Conservation (phyloP, 2,329 filamentous ascomycete genomes). For the Pyrenochaeta sp. region DNA sequence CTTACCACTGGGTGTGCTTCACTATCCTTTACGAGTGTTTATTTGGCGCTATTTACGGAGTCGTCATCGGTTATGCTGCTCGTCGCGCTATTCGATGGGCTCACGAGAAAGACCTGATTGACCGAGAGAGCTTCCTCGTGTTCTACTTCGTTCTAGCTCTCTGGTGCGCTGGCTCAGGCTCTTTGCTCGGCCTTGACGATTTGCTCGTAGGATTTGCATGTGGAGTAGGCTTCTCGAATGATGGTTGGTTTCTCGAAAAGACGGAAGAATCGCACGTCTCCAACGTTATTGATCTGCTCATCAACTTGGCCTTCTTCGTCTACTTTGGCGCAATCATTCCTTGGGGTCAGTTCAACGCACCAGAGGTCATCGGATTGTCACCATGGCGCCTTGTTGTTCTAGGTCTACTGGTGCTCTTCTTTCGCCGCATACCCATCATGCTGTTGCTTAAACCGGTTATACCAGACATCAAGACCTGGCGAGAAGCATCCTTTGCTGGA, state of each 20-base stretch:
- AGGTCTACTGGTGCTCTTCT: conserved; percentile 91
- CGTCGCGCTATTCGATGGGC: conserved; percentile 89
- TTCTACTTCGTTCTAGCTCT: conserved; percentile 98
- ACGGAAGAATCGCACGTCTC: conserved; percentile 98
- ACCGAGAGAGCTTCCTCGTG: conserved; percentile 95
- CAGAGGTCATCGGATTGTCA: conserved; percentile 71
- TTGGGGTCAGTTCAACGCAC: conserved; percentile 88
- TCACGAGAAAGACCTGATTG: conserved; percentile 85
- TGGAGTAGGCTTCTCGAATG: conserved; percentile 98
- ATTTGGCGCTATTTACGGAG: conserved; percentile 89
- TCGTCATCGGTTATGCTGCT: conserved; percentile 85
- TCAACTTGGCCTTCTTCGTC: conserved; percentile 98
- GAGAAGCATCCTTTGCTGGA: conserved; percentile 93
- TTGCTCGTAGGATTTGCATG: conserved; percentile 92
- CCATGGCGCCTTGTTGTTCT: conserved; percentile 95
- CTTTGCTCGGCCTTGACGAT: conserved; percentile 90
- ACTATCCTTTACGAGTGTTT: conserved; percentile 96
- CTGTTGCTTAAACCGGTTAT: conserved; percentile 88
- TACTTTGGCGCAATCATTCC: conserved; percentile 97
- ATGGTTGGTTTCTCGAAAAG: conserved; percentile 98
- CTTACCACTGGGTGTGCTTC: conserved; percentile 86
- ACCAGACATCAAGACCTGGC: conserved; percentile 97
- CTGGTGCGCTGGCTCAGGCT: conserved; percentile 93
- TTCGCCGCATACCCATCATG: conserved; percentile 96
- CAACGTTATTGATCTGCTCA: conserved; percentile 96